Base-by-base conservation (phyloP, 164 flowering plant genomes). In the Nymphaea colorata region DNA sequence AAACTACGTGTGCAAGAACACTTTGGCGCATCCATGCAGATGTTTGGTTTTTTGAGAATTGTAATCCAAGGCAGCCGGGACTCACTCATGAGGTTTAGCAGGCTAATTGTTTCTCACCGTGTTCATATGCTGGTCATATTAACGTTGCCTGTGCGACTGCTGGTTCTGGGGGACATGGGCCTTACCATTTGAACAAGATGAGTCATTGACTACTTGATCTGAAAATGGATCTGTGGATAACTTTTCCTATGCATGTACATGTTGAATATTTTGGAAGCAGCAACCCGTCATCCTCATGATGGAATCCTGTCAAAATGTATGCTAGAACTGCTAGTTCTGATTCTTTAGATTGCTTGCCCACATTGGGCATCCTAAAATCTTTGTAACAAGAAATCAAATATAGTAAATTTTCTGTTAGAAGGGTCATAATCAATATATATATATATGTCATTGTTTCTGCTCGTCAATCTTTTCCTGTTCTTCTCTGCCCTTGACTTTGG, bases 21-120 rank as follows among this genome's bases (percentile, higher is more conserved):
- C 57, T 44, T 67, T 67, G 6, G 72, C 67, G 16, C 69, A 69
- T 65, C 86, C 76, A 64, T 68, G 80, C 74, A 86, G 71, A 61
- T 84, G 89, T 71, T 74, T 84, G 3, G 87, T 86, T 51, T 51
- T 15, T 10, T 51, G 57, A 51, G 57, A 15, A 51, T 51, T 43
- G 69, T 84, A 8, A 4, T 86, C 41, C 80, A 69, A 6, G 81
- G 69, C 0, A 87, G 95, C 17, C 77, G 74, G 68, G 83, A 88
- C 62, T 85, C 93, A 4, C 67, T 87, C 76, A 87, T 75, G 73
- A 79, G 93, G 70, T 82, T 89, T 70, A 82, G 85, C 55, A 76
- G 85, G 72, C 73, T 90, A 3, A 85, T 93, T 42, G 81, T 93
- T n/a, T 87, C 93, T 1, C 87, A 85, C 71, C 84, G 82, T 68